Evolutionary conservation across 371 early-diverging fungal genomes (phyloP).

Genomic region (Gilbertella persicaria): DNA sequence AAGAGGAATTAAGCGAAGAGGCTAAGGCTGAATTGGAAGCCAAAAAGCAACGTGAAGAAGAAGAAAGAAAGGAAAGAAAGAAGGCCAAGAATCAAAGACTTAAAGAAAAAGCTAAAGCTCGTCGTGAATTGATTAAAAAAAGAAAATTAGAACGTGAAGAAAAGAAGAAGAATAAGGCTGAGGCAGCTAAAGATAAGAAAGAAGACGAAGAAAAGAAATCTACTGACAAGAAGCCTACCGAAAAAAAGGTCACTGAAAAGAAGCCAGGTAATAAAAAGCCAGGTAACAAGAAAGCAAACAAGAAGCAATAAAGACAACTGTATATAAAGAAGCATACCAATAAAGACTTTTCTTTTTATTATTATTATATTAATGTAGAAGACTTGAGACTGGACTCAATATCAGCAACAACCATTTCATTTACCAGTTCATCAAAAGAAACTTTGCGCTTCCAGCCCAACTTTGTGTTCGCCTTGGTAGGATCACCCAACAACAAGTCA

Average conservation of each 20-base stretch:
- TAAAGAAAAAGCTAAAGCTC: conserved; percentile 20
- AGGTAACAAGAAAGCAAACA: no score
- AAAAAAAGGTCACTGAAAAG: not conserved
- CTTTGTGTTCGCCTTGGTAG: conserved; percentile 70
- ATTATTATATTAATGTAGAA: conserved; percentile 27
- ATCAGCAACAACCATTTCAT: conserved; percentile 75
- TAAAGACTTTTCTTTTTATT: no score
- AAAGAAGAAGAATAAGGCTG: conserved; percentile 6
- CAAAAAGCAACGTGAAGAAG: conserved; percentile 5
- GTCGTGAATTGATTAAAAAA: conserved; percentile 15
- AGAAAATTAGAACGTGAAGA: conserved; percentile 21
- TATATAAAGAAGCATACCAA: no score
- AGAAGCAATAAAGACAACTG: no score
- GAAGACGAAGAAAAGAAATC: not conserved
- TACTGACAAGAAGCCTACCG: not conserved
- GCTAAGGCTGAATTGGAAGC: conserved; percentile 11
- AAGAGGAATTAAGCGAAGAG: conserved; percentile 9
- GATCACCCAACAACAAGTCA: conserved; percentile 78
- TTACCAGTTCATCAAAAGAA: conserved; percentile 68
- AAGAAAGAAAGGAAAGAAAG: conserved; percentile 13
- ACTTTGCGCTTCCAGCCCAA: conserved; percentile 77
- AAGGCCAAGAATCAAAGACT: conserved; percentile 2
- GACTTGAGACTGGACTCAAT: conserved; percentile 52
- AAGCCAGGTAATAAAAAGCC: no score
- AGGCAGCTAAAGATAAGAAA: conserved; percentile 6